Conservation (phyloP, 1,139 yeast genomes). For the Diutina ranongensis region DNA sequence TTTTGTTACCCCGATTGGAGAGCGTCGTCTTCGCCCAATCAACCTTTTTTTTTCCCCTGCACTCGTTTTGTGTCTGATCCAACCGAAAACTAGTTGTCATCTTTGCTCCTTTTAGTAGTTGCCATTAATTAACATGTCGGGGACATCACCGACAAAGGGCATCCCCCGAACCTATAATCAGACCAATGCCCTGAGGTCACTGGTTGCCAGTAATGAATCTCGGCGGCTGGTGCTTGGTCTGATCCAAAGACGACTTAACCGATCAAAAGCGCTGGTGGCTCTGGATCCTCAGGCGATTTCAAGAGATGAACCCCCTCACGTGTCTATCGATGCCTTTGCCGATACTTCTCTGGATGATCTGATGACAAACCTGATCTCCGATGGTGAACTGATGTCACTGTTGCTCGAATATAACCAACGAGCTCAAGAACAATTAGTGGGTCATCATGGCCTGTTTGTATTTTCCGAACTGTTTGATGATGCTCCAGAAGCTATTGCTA, state of each 20-base stretch:
- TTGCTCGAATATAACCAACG: background rate
- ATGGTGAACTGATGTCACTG: background rate
- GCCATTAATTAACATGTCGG: background rate
- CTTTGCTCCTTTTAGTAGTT: no score
- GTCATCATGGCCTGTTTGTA: background rate
- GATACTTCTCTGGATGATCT: slow-evolving; percentile 3
- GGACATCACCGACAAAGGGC: background rate
- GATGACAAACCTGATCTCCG: background rate
- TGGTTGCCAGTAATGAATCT: background rate
- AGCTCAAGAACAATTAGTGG: background rate
- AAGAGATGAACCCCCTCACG: background rate
- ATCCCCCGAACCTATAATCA: background rate
- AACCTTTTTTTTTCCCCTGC: background rate
- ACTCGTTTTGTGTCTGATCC: background rate
- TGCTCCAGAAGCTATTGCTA: no score
- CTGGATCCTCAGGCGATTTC: slow-evolving; percentile 2
- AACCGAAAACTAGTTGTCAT: no score
- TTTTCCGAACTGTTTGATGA: slow-evolving; percentile 4
- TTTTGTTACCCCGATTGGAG: no score
- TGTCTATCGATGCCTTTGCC: background rate
- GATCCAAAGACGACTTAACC: background rate
- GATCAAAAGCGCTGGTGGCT: slow-evolving; percentile 3
- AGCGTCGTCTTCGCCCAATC: no score
- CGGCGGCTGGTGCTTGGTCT: background rate
- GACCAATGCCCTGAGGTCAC: background rate